These are phyloP conservation scores for Pyrenula massariospora DNA, from an alignment of 495 filamentous ascomycete species.

Conservation along the genomic window DNA sequence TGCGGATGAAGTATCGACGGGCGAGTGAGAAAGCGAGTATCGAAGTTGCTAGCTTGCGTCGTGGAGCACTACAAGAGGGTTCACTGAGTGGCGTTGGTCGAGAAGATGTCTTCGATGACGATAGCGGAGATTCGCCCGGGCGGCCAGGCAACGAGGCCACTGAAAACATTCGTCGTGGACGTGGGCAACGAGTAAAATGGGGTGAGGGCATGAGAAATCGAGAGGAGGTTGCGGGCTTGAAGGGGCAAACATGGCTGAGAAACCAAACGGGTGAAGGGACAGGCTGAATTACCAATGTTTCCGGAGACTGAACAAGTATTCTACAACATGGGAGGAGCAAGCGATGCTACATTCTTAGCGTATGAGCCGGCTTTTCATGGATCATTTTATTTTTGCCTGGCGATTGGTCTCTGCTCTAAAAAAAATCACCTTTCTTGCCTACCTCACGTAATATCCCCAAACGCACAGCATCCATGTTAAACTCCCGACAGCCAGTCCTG, in stretches of 20 bases:
- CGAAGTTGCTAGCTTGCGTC: not conserved
- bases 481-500: slow-evolving; percentile 58
- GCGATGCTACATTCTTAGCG: not conserved
- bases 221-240: not conserved
- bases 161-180: not conserved
- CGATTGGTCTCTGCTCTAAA: too few relatives aligned
- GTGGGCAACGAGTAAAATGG: not conserved
- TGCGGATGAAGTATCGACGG: not conserved
- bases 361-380: too few relatives aligned
- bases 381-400: too few relatives aligned
- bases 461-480: slow-evolving; percentile 75
- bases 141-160: not conserved
- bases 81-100: not conserved
- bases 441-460: slow-evolving; percentile 48
- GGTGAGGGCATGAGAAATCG: not conserved
- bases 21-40: not conserved
- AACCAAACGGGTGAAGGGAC: not conserved
- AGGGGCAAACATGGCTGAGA: not conserved
- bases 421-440: not conserved
- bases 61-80: not conserved
- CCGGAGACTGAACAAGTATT: not conserved
- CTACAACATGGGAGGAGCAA: not conserved
- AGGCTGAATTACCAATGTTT: not conserved
- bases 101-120: not conserved
- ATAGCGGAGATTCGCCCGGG: not conserved